A percentile compares a stretch with the other conserved stretches of the same genome.
These are phyloP conservation scores for Eucalyptus globulus DNA, from an alignment of 345 rosid species.

Conservation along the genomic window DNA sequence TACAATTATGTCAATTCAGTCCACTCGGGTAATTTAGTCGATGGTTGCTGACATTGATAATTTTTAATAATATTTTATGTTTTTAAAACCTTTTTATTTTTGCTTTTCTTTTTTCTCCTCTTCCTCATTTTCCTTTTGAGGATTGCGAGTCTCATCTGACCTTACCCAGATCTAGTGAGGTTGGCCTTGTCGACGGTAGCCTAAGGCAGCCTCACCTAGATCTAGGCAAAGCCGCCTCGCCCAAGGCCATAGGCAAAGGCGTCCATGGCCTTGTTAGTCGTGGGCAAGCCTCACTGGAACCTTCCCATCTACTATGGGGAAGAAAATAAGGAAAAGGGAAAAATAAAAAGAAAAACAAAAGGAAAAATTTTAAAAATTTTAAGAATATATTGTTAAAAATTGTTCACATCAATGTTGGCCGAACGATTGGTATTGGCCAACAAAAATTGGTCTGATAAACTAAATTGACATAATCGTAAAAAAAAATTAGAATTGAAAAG, in stretches of 20 bases:
- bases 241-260: accelerated
- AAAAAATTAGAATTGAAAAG: no score
- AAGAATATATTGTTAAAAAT: no score
- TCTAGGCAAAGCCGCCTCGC: no score
- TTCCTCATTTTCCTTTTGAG: no score
- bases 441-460: accelerated
- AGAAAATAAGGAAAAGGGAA: accelerated
- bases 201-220: no score
- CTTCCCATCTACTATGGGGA: accelerated
- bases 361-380: accelerated
- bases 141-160: accelerated
- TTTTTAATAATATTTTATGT: no score
- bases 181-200: accelerated
- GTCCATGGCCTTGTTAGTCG: no score
- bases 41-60: accelerated
- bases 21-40: accelerated
- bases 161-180: accelerated
- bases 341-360: no score
- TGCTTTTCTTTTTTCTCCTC: no score
- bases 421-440: neutral
- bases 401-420: no score
- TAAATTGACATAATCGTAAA: accelerated
- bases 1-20: accelerated
- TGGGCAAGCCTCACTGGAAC: accelerated
- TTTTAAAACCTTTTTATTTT: no score